These are phyloP conservation scores for Santalum album DNA, from an alignment of 164 flowering plant genomes.

Conservation along the genomic window DNA sequence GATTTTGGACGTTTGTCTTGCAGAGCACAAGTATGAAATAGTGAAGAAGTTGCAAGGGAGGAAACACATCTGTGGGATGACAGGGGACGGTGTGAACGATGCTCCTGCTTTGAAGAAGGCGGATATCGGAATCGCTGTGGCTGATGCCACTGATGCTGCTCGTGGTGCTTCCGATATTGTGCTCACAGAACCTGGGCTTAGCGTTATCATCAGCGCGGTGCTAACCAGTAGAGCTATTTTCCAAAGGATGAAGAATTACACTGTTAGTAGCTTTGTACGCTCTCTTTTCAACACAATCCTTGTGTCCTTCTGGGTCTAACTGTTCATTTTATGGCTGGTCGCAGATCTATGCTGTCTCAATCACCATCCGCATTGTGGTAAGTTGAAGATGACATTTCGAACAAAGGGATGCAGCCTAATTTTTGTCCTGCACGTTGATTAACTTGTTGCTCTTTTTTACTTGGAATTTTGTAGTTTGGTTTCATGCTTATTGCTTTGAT, in stretches of 20 bases:
- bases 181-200: constrained; percentile 90
- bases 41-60: constrained; percentile 72
- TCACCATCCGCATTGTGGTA: constrained; percentile 96
- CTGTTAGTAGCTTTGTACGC: constrained; percentile 39
- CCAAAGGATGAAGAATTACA: constrained; percentile 98
- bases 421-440: neutral
- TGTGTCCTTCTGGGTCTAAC: neutral
- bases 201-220: constrained; percentile 96
- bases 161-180: constrained; percentile 95
- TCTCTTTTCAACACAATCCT: neutral
- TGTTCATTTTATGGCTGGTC: constrained; percentile 3
- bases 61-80: constrained; percentile 82
- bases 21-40: constrained; percentile 74
- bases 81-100: constrained; percentile 79
- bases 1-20: neutral
- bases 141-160: constrained; percentile 95
- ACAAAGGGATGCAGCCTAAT: too few species aligned
- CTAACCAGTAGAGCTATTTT: constrained; percentile 94
- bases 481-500: constrained; percentile 90
- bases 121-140: constrained; percentile 75
- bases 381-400: constrained; percentile 17
- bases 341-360: constrained; percentile 94
- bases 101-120: constrained; percentile 80
- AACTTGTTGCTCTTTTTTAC: neutral
- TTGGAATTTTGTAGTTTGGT: constrained; percentile 62